These are phyloP conservation scores for Talaromyces sp. DNA, from an alignment of 2,329 filamentous ascomycete genomes.

Conservation along the genomic window DNA sequence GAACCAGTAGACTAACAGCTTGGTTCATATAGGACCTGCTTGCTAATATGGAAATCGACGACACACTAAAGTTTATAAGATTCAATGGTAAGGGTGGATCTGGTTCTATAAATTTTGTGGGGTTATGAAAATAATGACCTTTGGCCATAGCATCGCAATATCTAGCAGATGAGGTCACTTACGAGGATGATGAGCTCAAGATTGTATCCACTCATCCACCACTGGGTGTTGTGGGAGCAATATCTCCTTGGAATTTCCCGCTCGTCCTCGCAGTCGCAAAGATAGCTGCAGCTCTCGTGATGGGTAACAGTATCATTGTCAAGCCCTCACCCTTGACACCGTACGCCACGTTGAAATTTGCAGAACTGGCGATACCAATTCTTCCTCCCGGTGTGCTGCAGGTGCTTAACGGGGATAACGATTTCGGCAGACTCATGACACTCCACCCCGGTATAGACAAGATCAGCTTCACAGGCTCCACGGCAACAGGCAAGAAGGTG, in stretches of 20 bases:
- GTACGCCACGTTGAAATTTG: slow-evolving; percentile 48
- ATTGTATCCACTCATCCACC: slow-evolving; percentile 43
- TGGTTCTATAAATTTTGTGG: neutral
- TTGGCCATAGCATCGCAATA: slow-evolving; percentile 1
- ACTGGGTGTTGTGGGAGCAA: slow-evolving; percentile 41
- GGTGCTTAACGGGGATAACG: slow-evolving; percentile 50
- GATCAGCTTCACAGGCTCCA: slow-evolving; percentile 57
- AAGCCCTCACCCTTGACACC: slow-evolving; percentile 54
- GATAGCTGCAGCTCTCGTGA: slow-evolving; percentile 45
- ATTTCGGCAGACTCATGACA: slow-evolving; percentile 51
- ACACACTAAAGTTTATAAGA: slow-evolving; percentile 2
- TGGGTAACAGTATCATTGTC: slow-evolving; percentile 51
- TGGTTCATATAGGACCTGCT: slow-evolving; percentile 1
- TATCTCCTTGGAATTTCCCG: slow-evolving; percentile 47
- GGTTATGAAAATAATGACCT: neutral
- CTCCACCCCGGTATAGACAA: slow-evolving; percentile 52
- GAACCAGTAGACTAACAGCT: neutral
- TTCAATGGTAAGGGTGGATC: slow-evolving; percentile 4
- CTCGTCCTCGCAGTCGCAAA: slow-evolving; percentile 41
- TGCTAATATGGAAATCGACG: slow-evolving; percentile 7
- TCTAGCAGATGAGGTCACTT: slow-evolving; percentile 40
- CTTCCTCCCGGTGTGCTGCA: slow-evolving; percentile 56
- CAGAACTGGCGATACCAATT: slow-evolving; percentile 45
- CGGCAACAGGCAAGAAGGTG: slow-evolving; percentile 45
- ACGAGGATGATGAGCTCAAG: slow-evolving; percentile 37